Conservation (phyloP, 208 protist species). For the Angomonas ambiguus region DNA sequence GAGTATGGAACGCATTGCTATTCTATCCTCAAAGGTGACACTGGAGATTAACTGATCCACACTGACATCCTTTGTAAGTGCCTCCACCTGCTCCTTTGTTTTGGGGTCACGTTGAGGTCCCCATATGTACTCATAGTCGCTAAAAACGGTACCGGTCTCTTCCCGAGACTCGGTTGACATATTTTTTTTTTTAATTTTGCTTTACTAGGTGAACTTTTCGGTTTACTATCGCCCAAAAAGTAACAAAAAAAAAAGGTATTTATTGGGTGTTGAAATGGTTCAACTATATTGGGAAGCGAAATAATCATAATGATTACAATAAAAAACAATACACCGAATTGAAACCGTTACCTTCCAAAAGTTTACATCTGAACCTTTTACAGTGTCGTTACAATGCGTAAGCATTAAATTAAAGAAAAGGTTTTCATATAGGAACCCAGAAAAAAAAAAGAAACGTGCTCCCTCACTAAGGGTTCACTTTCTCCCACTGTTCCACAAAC, state of each 20-base stretch:
- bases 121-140: slow-evolving; percentile 58
- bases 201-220: too few relatives aligned
- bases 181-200: background rate
- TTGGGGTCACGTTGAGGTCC: slow-evolving; percentile 30
- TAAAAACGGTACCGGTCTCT: slow-evolving; percentile 31
- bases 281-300: background rate
- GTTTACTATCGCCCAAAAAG: too few relatives aligned
- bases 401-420: too few relatives aligned
- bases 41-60: background rate
- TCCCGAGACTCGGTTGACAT: background rate
- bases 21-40: slow-evolving; percentile 53
- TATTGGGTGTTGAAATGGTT: background rate
- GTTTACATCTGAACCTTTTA: background rate
- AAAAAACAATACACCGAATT: too few relatives aligned
- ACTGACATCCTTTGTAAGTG: background rate
- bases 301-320: background rate
- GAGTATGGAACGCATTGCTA: slow-evolving; percentile 52
- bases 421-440: background rate
- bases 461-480: slow-evolving; percentile 17
- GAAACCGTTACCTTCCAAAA: background rate
- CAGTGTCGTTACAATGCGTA: background rate
- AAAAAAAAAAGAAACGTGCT: slow-evolving; percentile 3
- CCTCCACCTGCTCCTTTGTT: slow-evolving; percentile 21
- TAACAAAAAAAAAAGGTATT: background rate
- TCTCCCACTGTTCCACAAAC: slow-evolving; percentile 60